Evolutionary conservation across 192 early-diverging fungal species (phyloP), one percentile per base, ranked within the genome.

Genomic region (Umbelopsis isabellina): DNA sequence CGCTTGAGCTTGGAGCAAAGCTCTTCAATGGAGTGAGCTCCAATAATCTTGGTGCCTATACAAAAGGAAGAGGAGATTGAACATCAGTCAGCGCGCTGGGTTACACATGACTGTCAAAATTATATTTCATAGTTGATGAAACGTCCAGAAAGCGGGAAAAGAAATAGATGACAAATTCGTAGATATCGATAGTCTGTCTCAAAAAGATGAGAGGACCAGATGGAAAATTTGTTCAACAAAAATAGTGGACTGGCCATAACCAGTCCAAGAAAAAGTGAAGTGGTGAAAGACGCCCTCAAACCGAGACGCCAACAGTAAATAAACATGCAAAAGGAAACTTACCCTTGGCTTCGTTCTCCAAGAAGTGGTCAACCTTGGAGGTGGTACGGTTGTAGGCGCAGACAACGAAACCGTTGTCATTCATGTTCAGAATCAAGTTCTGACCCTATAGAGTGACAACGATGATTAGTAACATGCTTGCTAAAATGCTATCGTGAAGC

Each of bases 371-470:
- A 50, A 99, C 96, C 88, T 99, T 99, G 75, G 85, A 82, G 68
- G 90, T 89, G 15, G 95, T 97, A 83, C 97, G 89, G 90, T 99
- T 99, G 91, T 90, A 99, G 22, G 95, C 97, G 75, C 92, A 92
- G 71, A 96, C 95, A 74, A 80, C 90, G 84, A 88, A 99, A 25
- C 95, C 97, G 75, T 99, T 89, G 82, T 99, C 97, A 80, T 96
- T 92, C 91, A 99, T 94, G 89, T 99, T 99, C 61, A 99, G 83
- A 76, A 99, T 95, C 80, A 99, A 78, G 90, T 99, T 99, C 82
- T 99, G 97, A 74, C 97, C 97, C 95, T 97, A 75, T 51, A 49
- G 13, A 68, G 37, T 41, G 12, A 41, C 30, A 45, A 45, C 5
- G 23, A 11, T n/a, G 9, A 20, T 41, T 41, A 41, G 6, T 41